Percentiles rank a stretch among this genome's conserved stretches.
Evolutionary conservation across 1,284 basidiomycete species (phyloP).

Genomic region (Boletus hoseneyae): DNA sequence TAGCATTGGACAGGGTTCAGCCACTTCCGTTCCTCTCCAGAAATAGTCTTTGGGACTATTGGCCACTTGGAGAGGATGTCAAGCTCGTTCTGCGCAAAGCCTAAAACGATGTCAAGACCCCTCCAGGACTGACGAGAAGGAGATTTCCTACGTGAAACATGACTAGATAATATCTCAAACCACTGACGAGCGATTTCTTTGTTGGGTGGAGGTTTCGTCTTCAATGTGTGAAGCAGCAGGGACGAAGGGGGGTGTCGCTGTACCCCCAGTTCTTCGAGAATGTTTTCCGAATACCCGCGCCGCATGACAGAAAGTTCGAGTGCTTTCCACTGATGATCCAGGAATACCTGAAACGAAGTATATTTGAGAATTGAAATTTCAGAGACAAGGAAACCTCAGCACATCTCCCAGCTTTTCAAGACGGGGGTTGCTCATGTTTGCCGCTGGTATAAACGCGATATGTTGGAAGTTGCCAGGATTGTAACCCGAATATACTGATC

Average conservation of each 20-base stretch:
- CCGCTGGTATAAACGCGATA: conserved; percentile 29
- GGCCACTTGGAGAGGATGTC: not conserved
- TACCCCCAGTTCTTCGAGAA: conserved; percentile 64
- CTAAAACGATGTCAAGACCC: not conserved
- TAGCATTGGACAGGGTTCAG: not conserved
- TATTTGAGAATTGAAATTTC: not conserved
- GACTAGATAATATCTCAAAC: conserved; percentile 43
- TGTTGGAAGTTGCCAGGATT: conserved; percentile 48
- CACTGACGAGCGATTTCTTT: conserved; percentile 54
- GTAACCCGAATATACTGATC: conserved; percentile 59
- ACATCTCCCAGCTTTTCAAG: conserved; percentile 66
- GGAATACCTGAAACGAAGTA: conserved; percentile 55
- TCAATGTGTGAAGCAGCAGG: conserved; percentile 43
- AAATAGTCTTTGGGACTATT: not conserved
- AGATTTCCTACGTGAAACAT: not conserved
- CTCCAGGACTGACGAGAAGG: too few relatives aligned
- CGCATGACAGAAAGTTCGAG: conserved; percentile 72
- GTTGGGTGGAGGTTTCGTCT: conserved; percentile 51
- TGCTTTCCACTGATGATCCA: conserved; percentile 61
- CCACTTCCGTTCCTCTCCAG: not conserved
- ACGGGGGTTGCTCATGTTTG: not conserved
- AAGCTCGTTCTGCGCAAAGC: not conserved
- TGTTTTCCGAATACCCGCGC: conserved; percentile 46
- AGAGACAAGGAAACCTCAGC: not conserved
- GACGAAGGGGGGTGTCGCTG: conserved; percentile 65